Conservation (phyloP, 1,139 yeast species). For the Yamadazyma atmosphaerica region DNA sequence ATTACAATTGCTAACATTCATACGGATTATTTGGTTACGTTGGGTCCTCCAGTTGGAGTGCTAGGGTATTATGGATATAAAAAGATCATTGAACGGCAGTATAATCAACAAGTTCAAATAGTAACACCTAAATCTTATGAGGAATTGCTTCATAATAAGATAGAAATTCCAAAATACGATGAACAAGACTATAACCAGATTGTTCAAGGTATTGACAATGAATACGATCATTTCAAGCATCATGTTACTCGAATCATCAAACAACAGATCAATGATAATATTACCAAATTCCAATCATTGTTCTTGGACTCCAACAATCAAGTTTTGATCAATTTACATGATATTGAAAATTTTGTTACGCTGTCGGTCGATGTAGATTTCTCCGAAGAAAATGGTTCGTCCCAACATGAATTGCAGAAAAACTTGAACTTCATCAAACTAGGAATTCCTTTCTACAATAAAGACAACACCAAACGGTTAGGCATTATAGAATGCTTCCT, state of each 20-base stretch:
- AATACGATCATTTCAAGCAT: constrained; percentile 34
- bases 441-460: constrained; percentile 31
- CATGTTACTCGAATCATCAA: constrained; percentile 31
- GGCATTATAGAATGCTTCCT: constrained; percentile 38
- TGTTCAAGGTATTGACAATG: constrained; percentile 37
- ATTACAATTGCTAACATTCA: constrained; percentile 34
- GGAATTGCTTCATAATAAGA: constrained; percentile 9
- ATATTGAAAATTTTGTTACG: constrained; percentile 33
- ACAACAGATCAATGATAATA: constrained; percentile 23
- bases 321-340: constrained; percentile 23
- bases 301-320: constrained; percentile 14
- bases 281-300: constrained; percentile 30
- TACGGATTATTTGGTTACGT: constrained; percentile 34
- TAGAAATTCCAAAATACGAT: constrained; percentile 32
- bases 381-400: constrained; percentile 6
- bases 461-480: constrained; percentile 22
- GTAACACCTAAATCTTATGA: constrained; percentile 11
- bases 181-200: constrained; percentile 33
- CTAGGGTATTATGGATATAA: constrained; percentile 26
- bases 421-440: constrained; percentile 30
- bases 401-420: constrained; percentile 10
- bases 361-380: constrained; percentile 11
- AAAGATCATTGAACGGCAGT: constrained; percentile 14
- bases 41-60: constrained; percentile 37
- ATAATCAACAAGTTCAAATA: constrained; percentile 16